Percentiles rank a stretch among this genome's conserved stretches.
phyloP scores from a whole-genome alignment of 805 yeast genomes.

The Candida succiphila region DNA sequence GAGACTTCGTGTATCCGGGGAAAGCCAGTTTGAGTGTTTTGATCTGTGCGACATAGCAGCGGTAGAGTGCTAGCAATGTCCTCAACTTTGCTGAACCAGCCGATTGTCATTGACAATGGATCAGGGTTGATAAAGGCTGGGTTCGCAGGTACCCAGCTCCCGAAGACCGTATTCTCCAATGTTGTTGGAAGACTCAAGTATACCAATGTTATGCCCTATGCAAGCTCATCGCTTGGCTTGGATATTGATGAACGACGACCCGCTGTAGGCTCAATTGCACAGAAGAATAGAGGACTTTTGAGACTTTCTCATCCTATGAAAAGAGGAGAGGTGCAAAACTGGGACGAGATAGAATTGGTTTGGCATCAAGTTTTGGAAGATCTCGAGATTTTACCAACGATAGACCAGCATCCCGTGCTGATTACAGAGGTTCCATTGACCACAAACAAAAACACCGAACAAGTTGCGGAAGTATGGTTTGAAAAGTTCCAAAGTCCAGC shows the following conservation, averaged over 20 bases:
- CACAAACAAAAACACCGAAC: slow-evolving; percentile 51
- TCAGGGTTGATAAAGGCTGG: slow-evolving; percentile 83
- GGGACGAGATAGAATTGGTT: slow-evolving; percentile 79
- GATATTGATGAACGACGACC: slow-evolving; percentile 12
- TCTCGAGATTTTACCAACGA: too few relatives aligned
- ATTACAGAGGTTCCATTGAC: slow-evolving; percentile 87
- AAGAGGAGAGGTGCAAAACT: slow-evolving; percentile 70
- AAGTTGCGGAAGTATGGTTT: slow-evolving; percentile 54
- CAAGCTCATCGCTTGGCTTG: too few relatives aligned
- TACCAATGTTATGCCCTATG: slow-evolving; percentile 62
- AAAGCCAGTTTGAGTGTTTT: too few relatives aligned
- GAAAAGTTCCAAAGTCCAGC: slow-evolving; percentile 72
- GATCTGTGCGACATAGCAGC: too few relatives aligned
- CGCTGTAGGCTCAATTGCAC: slow-evolving; percentile 62
- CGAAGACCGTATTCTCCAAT: slow-evolving; percentile 54
- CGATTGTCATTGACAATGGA: slow-evolving; percentile 75
- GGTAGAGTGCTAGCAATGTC: too few relatives aligned
- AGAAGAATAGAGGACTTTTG: slow-evolving; percentile 67
- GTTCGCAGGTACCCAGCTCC: slow-evolving; percentile 85
- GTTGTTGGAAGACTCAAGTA: slow-evolving; percentile 78
- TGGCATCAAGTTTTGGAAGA: slow-evolving; percentile 66
- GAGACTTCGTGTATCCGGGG: too few relatives aligned
- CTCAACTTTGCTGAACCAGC: slow-evolving; percentile 46
- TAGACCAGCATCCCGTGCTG: slow-evolving; percentile 83
- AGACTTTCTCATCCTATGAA: slow-evolving; percentile 61